Conservation (phyloP, 257 asterid genomes). For the Salvia miltiorrhiza region DNA sequence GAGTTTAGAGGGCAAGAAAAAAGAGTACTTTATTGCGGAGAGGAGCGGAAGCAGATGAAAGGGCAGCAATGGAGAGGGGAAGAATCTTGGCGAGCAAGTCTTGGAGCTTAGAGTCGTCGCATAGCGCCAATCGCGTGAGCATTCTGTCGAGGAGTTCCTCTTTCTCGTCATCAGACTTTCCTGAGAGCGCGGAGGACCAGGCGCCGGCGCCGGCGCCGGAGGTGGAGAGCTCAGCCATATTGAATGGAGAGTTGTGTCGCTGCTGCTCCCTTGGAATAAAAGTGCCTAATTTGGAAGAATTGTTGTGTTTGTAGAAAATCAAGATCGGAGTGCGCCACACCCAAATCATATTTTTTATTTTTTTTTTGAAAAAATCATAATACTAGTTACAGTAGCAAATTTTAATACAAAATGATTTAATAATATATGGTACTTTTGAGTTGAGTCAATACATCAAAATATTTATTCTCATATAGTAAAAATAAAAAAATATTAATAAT, state of each 20-base stretch:
- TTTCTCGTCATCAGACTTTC: constrained; percentile 69
- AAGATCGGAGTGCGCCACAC: constrained; percentile 7
- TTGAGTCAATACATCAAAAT: too few relatives aligned
- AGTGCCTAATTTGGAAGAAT: not conserved
- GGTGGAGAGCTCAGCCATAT: constrained; percentile 55
- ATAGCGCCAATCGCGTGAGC: constrained; percentile 91
- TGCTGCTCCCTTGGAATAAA: constrained; percentile 6
- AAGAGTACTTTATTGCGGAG: constrained; percentile 73
- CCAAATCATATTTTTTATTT: too few relatives aligned
- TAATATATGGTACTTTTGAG: too few relatives aligned
- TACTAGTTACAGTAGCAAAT: too few relatives aligned
- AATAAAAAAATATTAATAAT: too few relatives aligned
- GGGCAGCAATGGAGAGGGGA: constrained; percentile 82
- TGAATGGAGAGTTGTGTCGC: not conserved
- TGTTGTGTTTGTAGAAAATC: not conserved
- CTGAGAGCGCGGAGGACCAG: constrained; percentile 52
- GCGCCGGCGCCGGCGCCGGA: constrained; percentile 31
- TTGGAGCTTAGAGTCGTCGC: constrained; percentile 83
- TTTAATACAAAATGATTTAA: too few relatives aligned
- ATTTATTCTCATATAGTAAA: too few relatives aligned
- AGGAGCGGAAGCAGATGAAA: constrained; percentile 54
- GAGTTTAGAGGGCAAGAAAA: not conserved
- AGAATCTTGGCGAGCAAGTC: constrained; percentile 91
- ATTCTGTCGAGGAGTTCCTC: constrained; percentile 84
- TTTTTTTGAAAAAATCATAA: too few relatives aligned